Conservation (phyloP, 2,329 filamentous ascomycete genomes). For the Lojkania enalia region DNA sequence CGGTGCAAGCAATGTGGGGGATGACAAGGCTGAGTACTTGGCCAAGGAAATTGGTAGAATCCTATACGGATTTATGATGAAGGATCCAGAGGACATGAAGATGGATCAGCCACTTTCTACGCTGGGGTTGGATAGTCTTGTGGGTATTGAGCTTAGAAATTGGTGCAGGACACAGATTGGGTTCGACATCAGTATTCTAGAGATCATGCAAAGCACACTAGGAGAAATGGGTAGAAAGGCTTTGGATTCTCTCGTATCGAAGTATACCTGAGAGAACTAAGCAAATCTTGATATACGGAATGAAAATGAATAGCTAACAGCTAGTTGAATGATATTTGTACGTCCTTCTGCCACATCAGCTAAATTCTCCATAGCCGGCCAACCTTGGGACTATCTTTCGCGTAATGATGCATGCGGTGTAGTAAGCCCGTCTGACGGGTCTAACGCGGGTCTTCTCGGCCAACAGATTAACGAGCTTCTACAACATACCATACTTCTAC, state of each 20-base stretch:
- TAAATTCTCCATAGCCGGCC: no score
- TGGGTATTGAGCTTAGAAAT: constrained; percentile 41
- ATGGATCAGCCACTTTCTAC: constrained; percentile 2
- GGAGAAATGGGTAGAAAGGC: constrained; percentile 1
- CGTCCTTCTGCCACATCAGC: not conserved
- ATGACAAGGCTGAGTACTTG: constrained; percentile 1
- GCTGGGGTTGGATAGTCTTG: constrained; percentile 24
- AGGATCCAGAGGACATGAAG: constrained; percentile 2
- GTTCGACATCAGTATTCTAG: constrained; percentile 17
- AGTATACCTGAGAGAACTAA: constrained; percentile 1
- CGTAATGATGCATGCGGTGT: no score
- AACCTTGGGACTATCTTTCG: no score
- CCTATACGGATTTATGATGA: constrained; percentile 3
- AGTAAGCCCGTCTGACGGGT: no score
- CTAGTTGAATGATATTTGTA: not conserved
- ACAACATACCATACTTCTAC: no score
- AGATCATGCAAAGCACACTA: constrained; percentile 5
- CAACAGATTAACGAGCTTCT: no score
- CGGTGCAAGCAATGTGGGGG: constrained; percentile 1
- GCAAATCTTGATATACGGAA: not conserved
- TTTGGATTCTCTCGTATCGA: constrained; percentile 3
- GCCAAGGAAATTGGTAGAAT: constrained; percentile 2
- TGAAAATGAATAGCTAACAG: not conserved
- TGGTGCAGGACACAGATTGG: constrained; percentile 41
- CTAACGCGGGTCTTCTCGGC: no score